Base-by-base conservation (phyloP, 805 yeast species). In the Metschnikowia sp. region DNA sequence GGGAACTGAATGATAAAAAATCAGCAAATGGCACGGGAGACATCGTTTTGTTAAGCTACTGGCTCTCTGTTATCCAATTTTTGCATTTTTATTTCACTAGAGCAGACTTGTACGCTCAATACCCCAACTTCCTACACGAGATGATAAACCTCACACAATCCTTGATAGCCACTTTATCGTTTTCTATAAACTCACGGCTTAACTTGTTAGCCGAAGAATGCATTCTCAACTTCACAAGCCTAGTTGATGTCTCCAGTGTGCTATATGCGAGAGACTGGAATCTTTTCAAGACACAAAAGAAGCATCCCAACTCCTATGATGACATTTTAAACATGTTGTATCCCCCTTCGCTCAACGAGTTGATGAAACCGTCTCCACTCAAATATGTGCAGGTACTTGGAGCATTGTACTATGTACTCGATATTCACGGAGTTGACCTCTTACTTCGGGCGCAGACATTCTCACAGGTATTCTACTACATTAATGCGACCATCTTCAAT, bases 281-380 rank as follows among this genome's bases (percentile, higher is more conserved):
- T 53, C 57, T 72, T 11, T 77, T 74, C 64, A 79, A 70, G 56
- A 64, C 66, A 32, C 76, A 77, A 53, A 69, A 72, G 47, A 55
- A 56, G 35, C 70, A 65, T 44, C 72, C 68, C 31, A 76, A 77
- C 49, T 81, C 81, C 4, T 85, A 84, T 60, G 89, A 86, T 44
- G 92, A 87, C 54, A 84, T 90, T 32, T 70, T 84, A 39, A 77
- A 81, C 45, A 86, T 83, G 79, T 69, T 89, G 47, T 84, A 84
- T 53, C 98, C 98, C 5, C 98, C 98, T 2, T 73, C 92, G 0
- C 79, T 87, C 18, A 75, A 79, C 40, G 86, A 87, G 48, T 85
- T 88, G 60, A 82, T 86, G 76, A 83, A 82, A 61, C 96, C 97
- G 3, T 88, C 97, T 0, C 99, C 99, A 0, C 72, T 91, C 44